Evolutionary conservation across 2,329 filamentous ascomycete species (phyloP), one percentile per base, ranked within the genome.

Genomic region (Teratosphaeria viscida): DNA sequence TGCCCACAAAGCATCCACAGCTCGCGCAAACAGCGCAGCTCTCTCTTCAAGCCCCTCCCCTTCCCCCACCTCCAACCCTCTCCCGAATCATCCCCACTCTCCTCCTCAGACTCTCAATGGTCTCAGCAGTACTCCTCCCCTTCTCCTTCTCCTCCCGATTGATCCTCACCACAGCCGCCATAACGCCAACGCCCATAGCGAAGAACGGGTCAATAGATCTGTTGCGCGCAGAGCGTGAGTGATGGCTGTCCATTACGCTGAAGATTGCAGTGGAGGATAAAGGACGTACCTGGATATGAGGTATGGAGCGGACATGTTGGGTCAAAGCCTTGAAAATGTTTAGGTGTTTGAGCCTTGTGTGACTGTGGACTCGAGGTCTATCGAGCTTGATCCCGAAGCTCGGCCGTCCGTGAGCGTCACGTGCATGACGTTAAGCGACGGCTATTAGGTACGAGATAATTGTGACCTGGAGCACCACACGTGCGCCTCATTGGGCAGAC

Each of bases 91-190:
- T 58, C 5, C 63, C 66, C 37, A 70, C 67, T 60, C 77, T 74
- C 65, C 73, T 70, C 68, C 70, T 76, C 27, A 78, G 57, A 11
- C 73, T 68, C n/a, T 75, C 74, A 12, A 75, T 63, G 2, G 68
- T 77, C 63, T 78, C 62, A 32, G 66, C 60, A 39, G 70, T 73
- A 10, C 62, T 72, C 55, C 72, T 68, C 2, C 76, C 78, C 63
- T 76, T 77, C 62, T 77, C 77, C 59, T 75, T 77, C 63, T 81
- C 78, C 62, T 81, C 78, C 16, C 78, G 73, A 54, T 74, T 71
- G 61, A 76, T 72, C 27, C 73, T 68, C 12, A 74, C 66, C 0
- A 64, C 67, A 14, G 77, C 77, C 7, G 78, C 78, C 0, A 73
- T 70, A 57, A 75, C 63, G 56, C 78, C 78, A 58, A 80, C 76